These are phyloP conservation scores for Sporobolomyces phaffii DNA, from an alignment of 768 basidiomycete genomes.

Conservation along the genomic window DNA sequence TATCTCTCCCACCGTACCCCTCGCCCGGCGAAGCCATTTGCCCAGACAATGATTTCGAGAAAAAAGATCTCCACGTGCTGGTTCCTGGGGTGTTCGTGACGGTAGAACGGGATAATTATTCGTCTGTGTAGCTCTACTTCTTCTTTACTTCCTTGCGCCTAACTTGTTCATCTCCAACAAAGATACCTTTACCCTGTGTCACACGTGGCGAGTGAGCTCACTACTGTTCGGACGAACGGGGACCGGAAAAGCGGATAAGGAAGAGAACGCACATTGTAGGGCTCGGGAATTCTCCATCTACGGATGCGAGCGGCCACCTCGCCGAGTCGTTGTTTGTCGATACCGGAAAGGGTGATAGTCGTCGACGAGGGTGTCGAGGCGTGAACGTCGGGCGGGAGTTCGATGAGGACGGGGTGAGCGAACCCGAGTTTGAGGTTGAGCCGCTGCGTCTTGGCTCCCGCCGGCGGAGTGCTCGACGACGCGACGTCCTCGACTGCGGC, in stretches of 20 bases:
- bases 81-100: not conserved
- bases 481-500: slow-evolving; percentile 78
- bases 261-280: slow-evolving; percentile 70
- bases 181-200: slow-evolving; percentile 64
- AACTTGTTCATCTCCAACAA: slow-evolving; percentile 86
- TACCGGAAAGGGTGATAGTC: slow-evolving; percentile 72
- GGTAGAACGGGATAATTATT: not conserved
- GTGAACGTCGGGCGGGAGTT: slow-evolving; percentile 73
- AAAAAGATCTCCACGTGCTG: not conserved
- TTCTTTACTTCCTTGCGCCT: slow-evolving; percentile 88
- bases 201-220: too few relatives aligned
- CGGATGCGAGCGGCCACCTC: slow-evolving; percentile 82
- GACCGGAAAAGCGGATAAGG: too few relatives aligned
- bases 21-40: not conserved
- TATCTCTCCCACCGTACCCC: not conserved
- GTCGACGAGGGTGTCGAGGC: slow-evolving; percentile 75
- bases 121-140: slow-evolving; percentile 59
- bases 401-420: slow-evolving; percentile 76
- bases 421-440: slow-evolving; percentile 89
- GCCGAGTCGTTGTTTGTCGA: slow-evolving; percentile 80
- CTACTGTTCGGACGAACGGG: too few relatives aligned
- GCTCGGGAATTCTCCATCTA: slow-evolving; percentile 80
- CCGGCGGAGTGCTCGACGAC: not conserved
- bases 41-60: not conserved
- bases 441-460: slow-evolving; percentile 32